These are phyloP conservation scores for Aspergillus latus DNA, from an alignment of 2,329 filamentous ascomycete genomes.

Conservation along the genomic window DNA sequence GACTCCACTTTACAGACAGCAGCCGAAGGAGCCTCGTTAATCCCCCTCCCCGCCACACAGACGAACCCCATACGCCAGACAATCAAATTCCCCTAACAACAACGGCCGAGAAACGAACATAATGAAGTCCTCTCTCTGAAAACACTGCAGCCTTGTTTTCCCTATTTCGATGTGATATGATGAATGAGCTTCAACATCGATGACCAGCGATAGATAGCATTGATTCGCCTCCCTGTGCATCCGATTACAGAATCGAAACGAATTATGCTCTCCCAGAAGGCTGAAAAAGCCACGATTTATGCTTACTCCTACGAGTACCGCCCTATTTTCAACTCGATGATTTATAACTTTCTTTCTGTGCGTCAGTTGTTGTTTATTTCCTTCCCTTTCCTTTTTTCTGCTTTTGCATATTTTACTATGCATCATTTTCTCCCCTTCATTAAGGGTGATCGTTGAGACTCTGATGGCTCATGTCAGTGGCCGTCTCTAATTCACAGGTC, in stretches of 20 bases:
- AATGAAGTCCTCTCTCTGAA: constrained; percentile 15
- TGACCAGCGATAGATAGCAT: constrained; percentile 36
- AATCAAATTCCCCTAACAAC: constrained; percentile 24
- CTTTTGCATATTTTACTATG: neutral
- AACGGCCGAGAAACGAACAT: constrained; percentile 20
- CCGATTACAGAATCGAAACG: constrained; percentile 16
- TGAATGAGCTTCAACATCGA: constrained; percentile 26
- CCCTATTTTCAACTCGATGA: constrained; percentile 2
- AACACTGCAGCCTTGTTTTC: constrained; percentile 7
- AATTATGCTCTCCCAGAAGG: constrained; percentile 16
- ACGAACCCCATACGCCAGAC: constrained; percentile 23
- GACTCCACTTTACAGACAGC: constrained; percentile 27
- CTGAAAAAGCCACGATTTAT: constrained; percentile 18
- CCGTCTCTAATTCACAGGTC: constrained; percentile 11
- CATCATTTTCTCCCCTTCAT: constrained; percentile 8
- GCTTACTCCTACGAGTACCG: constrained; percentile 13
- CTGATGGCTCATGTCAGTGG: constrained; percentile 16
- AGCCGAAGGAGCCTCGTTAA: constrained; percentile 26
- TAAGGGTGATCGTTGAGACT: constrained; percentile 13
- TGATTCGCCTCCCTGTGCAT: constrained; percentile 22
- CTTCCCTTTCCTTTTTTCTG: neutral
- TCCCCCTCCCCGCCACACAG: constrained; percentile 24
- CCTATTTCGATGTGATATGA: constrained; percentile 16
- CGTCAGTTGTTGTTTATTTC: neutral
- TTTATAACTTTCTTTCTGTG: neutral